Evolutionary conservation across 2,329 filamentous ascomycete genomes (phyloP).

Genomic region (Coccinonectria pachysandricola): DNA sequence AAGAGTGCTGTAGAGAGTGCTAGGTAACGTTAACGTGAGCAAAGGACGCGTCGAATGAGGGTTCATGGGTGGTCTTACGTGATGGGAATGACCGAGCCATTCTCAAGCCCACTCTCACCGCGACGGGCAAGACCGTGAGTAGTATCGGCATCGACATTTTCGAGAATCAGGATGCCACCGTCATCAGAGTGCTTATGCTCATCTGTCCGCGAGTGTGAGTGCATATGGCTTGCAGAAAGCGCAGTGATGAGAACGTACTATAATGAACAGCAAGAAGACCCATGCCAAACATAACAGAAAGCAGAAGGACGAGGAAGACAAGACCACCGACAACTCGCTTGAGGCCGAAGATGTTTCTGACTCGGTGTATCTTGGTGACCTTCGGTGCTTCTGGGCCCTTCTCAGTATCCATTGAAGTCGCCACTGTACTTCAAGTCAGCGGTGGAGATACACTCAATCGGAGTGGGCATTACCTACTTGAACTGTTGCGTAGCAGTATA

Average conservation of each 20-base stretch:
- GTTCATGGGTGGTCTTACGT: slow-evolving; percentile 20
- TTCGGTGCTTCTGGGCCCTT: slow-evolving; percentile 6
- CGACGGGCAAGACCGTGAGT: slow-evolving; percentile 7
- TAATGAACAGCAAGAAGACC: slow-evolving; percentile 18
- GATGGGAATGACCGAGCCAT: slow-evolving; percentile 21
- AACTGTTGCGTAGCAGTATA: too few species aligned
- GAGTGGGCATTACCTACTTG: too few species aligned
- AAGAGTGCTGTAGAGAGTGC: slow-evolving; percentile 24
- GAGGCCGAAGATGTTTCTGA: slow-evolving; percentile 3
- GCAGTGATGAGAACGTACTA: slow-evolving; percentile 11
- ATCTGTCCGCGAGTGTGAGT: too few species aligned
- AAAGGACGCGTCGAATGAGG: slow-evolving; percentile 1
- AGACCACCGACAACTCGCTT: slow-evolving; percentile 8
- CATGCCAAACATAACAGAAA: slow-evolving; percentile 19
- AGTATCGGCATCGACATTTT: background rate
- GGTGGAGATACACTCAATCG: too few species aligned
- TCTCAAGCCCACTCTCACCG: slow-evolving; percentile 2
- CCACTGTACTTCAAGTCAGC: too few species aligned
- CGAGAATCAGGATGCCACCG: background rate
- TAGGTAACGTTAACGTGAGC: slow-evolving; percentile 24
- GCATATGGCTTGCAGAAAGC: too few species aligned
- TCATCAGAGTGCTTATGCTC: slow-evolving; percentile 2
- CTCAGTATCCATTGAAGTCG: slow-evolving; percentile 18
- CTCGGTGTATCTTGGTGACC: slow-evolving; percentile 4
- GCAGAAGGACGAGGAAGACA: slow-evolving; percentile 6